Evolutionary conservation across 495 filamentous ascomycete species (phyloP), one percentile per base, ranked within the genome.

Genomic region (Penicillium antarcticum): DNA sequence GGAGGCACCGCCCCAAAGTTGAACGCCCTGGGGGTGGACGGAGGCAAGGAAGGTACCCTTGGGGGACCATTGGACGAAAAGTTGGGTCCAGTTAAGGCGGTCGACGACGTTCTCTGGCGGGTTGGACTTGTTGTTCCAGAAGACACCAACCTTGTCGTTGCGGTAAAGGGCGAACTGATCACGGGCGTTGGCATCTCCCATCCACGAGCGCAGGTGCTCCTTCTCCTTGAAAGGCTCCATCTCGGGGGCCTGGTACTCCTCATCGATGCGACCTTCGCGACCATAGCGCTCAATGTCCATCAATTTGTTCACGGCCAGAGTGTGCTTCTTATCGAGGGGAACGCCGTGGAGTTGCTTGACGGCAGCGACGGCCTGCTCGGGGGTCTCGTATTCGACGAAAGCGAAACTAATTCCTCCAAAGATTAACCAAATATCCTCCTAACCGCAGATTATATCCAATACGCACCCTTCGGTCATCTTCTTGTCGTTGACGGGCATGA

Each of bases 81-180:
- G 84, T 69, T 98, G 95, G 52, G 94, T 98, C 94, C 94, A 98
- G 74, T 92, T 86, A 62, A 82, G 80, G 51, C 94, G 86, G 60
- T 97, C 91, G 45, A 98, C 86, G 23, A 95, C 81, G 36, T 83
- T 82, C 73, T 97, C 94, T 12, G 94, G 91, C 1, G 77, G 62
- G 51, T 97, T 94, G 70, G 84, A 89, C 75, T 95, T 92, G 80
- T 90, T 94, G 74, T 97, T 97, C 92, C 91, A 97, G 78, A 89
- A 96, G 0, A 98, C 88, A 39, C 90, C 91, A 14, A 98, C 94
- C 49, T 85, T 84, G 37, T 97, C 94, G 51, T 83, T 83, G 34
- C 88, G 84, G 79, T 85, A 96, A 78, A 97, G 90, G 59, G 87
- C 87, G 58, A 97, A 90, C 69, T 98, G 92, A 70, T 98, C 94